Evolutionary conservation across 768 basidiomycete genomes (phyloP), one percentile per base, ranked within the genome.

Genomic region (Calocera cornea): DNA sequence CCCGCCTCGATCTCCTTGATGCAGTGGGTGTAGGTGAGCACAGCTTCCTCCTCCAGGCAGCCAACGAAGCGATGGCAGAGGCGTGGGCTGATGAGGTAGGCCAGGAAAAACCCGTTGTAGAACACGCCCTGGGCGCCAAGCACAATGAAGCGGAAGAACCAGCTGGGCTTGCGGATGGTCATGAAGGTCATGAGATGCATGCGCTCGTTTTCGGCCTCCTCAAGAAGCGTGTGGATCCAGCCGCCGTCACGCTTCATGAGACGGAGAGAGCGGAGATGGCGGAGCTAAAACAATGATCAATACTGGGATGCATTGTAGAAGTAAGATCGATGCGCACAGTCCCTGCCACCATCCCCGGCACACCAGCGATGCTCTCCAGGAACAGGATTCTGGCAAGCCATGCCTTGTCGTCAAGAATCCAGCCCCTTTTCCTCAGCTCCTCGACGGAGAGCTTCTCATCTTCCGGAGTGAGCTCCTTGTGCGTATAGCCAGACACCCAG

Each of bases 131-230:
- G 97, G 0, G 94, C 91, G 38, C 86, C 92, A 47, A 99, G 83
- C 41, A 97, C 80, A 67, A 97, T 74, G 0, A 84, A 83, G 40
- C 95, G 86, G 81, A 97, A 90, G 74, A 89, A 83, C 29, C 85
- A 73, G 0, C 88, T 84, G 2, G 97, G 93, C 66, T 91, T 81
- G 38, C 86, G 84, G 69, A 98, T 80, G 7, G 92, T 89, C 91
- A 98, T 91, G 79, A 98, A 99, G 1, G 95, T 97, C 89, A 95
- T 89, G 65, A 95, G 81, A 76, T 95, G 93, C 91, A 97, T 95
- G 38, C 95, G 81, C 78, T 99, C 95, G 75, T 98, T 98, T 74
- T 98, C 93, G 14, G 94, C 93, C 79, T 97, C 95, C 74, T 93
- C 89, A 19, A 97, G 79, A 49, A 92, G 84, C 5, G 92, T 95